Percentiles rank a stretch among this genome's conserved stretches.
These are phyloP conservation scores for Schrenkiella parvula DNA, from an alignment of 345 rosid species.

Conservation along the genomic window DNA sequence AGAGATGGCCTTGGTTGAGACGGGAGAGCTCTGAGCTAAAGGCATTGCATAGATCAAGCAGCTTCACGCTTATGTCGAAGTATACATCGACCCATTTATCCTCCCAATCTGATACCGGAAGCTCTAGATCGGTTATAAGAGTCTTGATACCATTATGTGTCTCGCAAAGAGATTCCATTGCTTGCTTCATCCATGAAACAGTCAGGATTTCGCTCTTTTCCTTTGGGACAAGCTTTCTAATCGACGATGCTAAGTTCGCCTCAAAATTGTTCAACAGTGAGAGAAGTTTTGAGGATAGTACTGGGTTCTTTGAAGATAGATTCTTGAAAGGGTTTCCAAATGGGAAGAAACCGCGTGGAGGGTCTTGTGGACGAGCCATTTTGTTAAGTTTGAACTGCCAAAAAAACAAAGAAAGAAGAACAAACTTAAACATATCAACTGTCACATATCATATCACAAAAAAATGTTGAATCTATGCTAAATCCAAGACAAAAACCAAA, in stretches of 20 bases:
- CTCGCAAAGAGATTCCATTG: constrained; percentile 30
- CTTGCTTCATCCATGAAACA: constrained; percentile 38
- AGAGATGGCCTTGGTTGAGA: constrained; percentile 36
- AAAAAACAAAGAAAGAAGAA: background rate
- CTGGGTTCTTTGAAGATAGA: constrained; percentile 28
- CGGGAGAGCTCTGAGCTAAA: constrained; percentile 34
- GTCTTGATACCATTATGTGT: constrained; percentile 29
- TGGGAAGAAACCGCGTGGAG: constrained; percentile 32
- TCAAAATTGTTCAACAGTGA: constrained; percentile 27
- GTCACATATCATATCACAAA: background rate
- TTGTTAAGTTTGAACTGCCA: background rate
- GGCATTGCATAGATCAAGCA: constrained; percentile 36
- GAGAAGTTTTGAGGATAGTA: constrained; percentile 22
- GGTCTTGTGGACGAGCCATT: constrained; percentile 34
- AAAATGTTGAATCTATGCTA: background rate
- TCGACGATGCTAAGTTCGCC: constrained; percentile 20
- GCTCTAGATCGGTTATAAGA: constrained; percentile 30
- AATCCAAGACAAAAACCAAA: background rate
- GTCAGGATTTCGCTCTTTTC: constrained; percentile 23
- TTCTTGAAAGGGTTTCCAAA: constrained; percentile 37
- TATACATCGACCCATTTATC: constrained; percentile 37
- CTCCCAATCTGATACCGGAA: constrained; percentile 38
- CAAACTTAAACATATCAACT: background rate
- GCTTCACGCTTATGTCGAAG: constrained; percentile 33
- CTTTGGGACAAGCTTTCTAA: constrained; percentile 29